phyloP scores from a whole-genome alignment of 306 rosid genomes.

The Cicer cuneatum region DNA sequence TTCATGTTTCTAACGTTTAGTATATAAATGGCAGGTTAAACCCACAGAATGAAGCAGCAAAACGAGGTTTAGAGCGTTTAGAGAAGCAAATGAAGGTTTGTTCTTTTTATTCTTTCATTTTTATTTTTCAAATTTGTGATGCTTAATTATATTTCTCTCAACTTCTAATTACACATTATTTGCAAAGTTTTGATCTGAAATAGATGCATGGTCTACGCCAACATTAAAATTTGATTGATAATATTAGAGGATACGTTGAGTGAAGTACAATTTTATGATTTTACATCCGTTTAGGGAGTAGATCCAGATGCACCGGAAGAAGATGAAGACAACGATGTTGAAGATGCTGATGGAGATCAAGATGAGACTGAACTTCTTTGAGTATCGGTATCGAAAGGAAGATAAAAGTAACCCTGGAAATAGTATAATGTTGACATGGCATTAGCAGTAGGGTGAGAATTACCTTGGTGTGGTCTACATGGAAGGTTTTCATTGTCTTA shows the following conservation, averaged over 20 bases:
- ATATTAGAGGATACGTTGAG: conserved; percentile 22
- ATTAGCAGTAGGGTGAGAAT: conserved; percentile 38
- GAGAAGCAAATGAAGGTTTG: conserved; percentile 98
- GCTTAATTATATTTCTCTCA: conserved; percentile 33
- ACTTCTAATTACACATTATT: conserved; percentile 29
- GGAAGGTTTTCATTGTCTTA: conserved; percentile 2
- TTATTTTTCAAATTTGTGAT: background rate
- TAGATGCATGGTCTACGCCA: conserved; percentile 25
- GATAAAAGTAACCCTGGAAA: conserved; percentile 29
- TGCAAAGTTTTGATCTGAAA: conserved; percentile 9
- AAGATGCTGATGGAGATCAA: conserved; percentile 96
- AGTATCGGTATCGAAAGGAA: conserved; percentile 31
- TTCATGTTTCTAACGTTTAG: conserved; percentile 35
- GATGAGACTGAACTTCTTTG: conserved; percentile 88
- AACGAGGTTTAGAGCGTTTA: conserved; percentile 89
- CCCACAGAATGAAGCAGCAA: conserved; percentile 94
- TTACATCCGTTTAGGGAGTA: conserved; percentile 63
- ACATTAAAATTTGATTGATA: conserved; percentile 4
- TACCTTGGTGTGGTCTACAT: conserved; percentile 24
- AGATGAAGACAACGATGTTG: conserved; percentile 95
- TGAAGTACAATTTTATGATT: conserved; percentile 34
- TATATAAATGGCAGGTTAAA: conserved; percentile 71
- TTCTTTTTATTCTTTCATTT: conserved; percentile 18
- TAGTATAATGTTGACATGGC: conserved; percentile 41
- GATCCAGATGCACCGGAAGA: conserved; percentile 99